Evolutionary conservation across 345 rosid species (phyloP).

Genomic region (Camelina hispida): DNA sequence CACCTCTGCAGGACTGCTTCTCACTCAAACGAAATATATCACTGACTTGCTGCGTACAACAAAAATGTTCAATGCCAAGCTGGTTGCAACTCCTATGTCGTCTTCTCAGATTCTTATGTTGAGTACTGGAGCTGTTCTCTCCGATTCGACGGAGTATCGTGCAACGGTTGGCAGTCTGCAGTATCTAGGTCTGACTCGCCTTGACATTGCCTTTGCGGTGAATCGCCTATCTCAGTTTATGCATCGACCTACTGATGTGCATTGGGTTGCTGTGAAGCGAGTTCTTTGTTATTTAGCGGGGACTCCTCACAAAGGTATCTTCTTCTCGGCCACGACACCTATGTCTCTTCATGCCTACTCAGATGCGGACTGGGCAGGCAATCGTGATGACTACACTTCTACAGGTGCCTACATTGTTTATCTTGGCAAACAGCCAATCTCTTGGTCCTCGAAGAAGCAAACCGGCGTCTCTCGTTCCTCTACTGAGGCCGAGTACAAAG

Average conservation of each 20-base stretch:
- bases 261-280: not conserved
- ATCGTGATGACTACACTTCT: not conserved
- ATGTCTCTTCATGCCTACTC: not conserved
- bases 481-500: not conserved
- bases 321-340: not conserved
- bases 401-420: not conserved
- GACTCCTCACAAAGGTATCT: not conserved
- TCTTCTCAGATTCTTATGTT: no score
- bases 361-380: not conserved
- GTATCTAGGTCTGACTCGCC: not conserved
- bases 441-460: not conserved
- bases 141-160: not conserved
- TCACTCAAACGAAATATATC: not conserved
- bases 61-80: not conserved
- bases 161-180: not conserved
- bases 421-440: not conserved
- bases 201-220: not conserved
- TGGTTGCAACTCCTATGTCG: not conserved
- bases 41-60: not conserved
- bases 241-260: not conserved
- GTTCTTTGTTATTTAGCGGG: not conserved
- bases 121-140: no score
- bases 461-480: not conserved
- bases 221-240: fast-evolving
- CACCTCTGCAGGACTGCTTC: not conserved